Base-by-base conservation (phyloP, 805 yeast species). In the Candida boidinii region DNA sequence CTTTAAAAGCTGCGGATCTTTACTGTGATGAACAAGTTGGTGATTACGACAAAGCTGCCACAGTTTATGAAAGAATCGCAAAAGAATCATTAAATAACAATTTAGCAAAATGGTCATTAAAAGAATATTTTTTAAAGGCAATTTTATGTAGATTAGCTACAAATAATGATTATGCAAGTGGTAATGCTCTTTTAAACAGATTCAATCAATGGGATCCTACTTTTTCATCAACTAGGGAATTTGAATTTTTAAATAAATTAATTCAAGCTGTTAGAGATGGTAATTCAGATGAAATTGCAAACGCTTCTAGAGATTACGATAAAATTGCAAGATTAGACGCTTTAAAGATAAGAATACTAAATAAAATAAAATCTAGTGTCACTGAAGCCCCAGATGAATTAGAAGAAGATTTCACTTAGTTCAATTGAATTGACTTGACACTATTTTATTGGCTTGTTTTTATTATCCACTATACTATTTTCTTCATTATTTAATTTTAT, bases 241-340 rank as follows among this genome's bases (percentile, higher is more conserved):
- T 64, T 51, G 74, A 73, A 43, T 66, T 90, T 41, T 61, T 83
- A 24, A 62, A 62, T 38, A 83, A 77, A 30, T 55, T 92, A 23
- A 64, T 84, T 22, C 80, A 76, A 26, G 76, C 90, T n/a, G 78
- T 83, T 33, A 71, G 76, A 34, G 79, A 76, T 33, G 92, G 92
- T 28, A 95, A 88, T 51, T 63, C 79, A 24, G 88, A 90, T 49
- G 68, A 64, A 30, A 74, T 86, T 48, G 73, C 90, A 3, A 77
- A 76, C 43, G 73, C 75, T 43, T 78, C 88, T 15, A 82, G 69
- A 51, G 92, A 83, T 42, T 92, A 62, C 49, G 97, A 92, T 55
- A 94, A 84, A 55, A 87, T 82, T 56, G 66, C 77, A 42, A 86
- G 86, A 56, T 72, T 92, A 35, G 98, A 92, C 54, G 84, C 81